A percentile compares a stretch with the other conserved stretches of the same genome.
Evolutionary conservation across 2,329 filamentous ascomycete genomes (phyloP).

Genomic region (Colletotrichum acutatum): DNA sequence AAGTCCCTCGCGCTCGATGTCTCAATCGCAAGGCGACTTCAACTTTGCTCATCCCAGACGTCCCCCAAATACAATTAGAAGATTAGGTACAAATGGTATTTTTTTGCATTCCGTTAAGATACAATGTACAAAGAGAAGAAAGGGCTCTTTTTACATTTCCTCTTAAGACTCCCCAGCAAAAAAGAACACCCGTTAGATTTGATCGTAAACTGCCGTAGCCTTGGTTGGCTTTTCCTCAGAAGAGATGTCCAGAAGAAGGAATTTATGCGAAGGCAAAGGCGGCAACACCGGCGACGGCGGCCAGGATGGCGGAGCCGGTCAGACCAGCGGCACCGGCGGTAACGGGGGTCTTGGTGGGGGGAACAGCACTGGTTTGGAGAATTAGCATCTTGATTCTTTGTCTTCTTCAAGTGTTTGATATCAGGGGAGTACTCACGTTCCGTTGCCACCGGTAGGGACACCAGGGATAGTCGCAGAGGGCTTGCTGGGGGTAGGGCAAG

Average conservation of each 20-base stretch:
- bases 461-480: constrained; percentile 40
- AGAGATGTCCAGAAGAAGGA: constrained; percentile 43
- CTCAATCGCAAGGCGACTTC: constrained; percentile 5
- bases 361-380: constrained; percentile 38
- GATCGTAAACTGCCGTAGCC: constrained; percentile 53
- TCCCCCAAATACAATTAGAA: constrained; percentile 55
- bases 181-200: constrained; percentile 42
- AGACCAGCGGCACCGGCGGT: constrained; percentile 65
- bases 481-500: constrained; percentile 51
- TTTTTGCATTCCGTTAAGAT: constrained; percentile 40
- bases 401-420: too few relatives aligned
- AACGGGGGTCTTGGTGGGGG: constrained; percentile 47
- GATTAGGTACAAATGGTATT: constrained; percentile 54
- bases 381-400: constrained; percentile 29
- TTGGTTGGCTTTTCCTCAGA: constrained; percentile 50
- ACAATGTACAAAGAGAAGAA: constrained; percentile 36
- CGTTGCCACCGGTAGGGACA: constrained; percentile 37
- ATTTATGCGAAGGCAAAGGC: constrained; percentile 67
- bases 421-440: constrained; percentile 43
- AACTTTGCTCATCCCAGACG: neutral
- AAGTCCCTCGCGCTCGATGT: neutral
- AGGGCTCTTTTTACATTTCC: constrained; percentile 46
- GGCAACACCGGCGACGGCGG: constrained; percentile 64
- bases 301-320: constrained; percentile 64
- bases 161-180: constrained; percentile 35